Evolutionary conservation across 2,329 filamentous ascomycete genomes (phyloP).

Genomic region (Cordyceps cateniannulata): DNA sequence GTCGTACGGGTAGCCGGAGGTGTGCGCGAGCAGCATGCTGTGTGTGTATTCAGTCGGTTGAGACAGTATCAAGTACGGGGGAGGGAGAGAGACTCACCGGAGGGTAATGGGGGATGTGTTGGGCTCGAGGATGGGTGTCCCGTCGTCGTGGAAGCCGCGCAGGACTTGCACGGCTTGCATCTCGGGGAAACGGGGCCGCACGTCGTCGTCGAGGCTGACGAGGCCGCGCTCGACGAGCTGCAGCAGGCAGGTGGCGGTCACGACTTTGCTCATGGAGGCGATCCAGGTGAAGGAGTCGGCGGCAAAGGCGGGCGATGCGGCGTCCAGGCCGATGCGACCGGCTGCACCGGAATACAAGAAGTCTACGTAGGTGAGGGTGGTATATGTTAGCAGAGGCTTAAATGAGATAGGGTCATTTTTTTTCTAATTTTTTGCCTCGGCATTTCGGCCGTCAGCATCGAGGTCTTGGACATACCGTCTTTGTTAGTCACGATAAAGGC

Average conservation of each 20-base stretch:
- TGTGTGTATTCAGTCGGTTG: background rate
- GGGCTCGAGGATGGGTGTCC: conserved; percentile 30
- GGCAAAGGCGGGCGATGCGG: conserved; percentile 24
- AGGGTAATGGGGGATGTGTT: conserved; percentile 33
- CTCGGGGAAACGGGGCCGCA: conserved; percentile 28
- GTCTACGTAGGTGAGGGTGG: conserved; percentile 16
- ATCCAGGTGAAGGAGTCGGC: conserved; percentile 29
- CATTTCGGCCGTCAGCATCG: background rate
- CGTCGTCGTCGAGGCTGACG: conserved; percentile 31
- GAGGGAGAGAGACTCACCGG: conserved; percentile 18
- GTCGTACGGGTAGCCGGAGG: conserved; percentile 40
- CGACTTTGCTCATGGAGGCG: conserved; percentile 39
- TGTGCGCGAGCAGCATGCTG: conserved; percentile 42
- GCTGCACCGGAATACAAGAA: conserved; percentile 30
- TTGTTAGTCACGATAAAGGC: conserved; percentile 29
- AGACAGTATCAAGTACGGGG: background rate
- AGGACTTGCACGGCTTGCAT: conserved; percentile 30
- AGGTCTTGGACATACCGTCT: conserved; percentile 20
- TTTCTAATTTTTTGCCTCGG: background rate
- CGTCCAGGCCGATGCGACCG: conserved; percentile 28
- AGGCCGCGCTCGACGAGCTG: conserved; percentile 32
- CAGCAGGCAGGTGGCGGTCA: conserved; percentile 31
- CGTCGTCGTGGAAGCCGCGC: conserved; percentile 29
- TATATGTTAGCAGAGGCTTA: background rate
- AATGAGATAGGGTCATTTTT: background rate